Evolutionary conservation across 1,284 basidiomycete species (phyloP).

Genomic region (Termitomyces sp.): DNA sequence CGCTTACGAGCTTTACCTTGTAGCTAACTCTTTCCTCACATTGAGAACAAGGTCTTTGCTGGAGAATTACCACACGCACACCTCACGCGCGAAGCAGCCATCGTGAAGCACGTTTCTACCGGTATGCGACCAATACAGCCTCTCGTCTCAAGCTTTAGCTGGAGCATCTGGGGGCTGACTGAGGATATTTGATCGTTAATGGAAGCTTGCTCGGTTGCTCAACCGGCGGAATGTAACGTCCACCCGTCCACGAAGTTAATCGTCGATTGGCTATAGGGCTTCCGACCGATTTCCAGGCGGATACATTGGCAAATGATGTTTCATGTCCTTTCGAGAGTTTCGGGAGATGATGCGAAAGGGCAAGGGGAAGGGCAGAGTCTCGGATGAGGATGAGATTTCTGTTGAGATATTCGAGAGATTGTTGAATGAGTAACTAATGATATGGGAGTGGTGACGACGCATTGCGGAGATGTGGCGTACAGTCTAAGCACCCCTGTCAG

Average conservation of each 20-base stretch:
- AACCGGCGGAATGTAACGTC: conserved; percentile 6
- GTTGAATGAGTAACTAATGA: neutral
- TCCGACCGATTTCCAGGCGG: neutral
- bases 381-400: neutral
- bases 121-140: conserved; percentile 1
- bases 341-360: neutral
- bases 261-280: neutral
- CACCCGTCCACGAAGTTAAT: neutral
- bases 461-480: neutral
- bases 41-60: conserved; percentile 10
- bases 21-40: neutral
- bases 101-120: neutral
- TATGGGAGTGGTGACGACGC: neutral
- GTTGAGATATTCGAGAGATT: neutral
- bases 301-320: neutral
- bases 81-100: neutral
- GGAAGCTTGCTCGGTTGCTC: conserved; percentile 4
- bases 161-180: conserved; percentile 1
- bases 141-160: neutral
- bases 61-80: conserved; percentile 9
- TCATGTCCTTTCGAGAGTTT: neutral
- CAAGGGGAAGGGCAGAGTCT: neutral
- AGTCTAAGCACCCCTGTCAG: neutral
- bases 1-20: conserved; percentile 6
- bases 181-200: conserved; percentile 11